A percentile compares a stretch with the other conserved stretches of the same genome.
phyloP scores from a whole-genome alignment of 345 rosid species.

The Draba incana region DNA sequence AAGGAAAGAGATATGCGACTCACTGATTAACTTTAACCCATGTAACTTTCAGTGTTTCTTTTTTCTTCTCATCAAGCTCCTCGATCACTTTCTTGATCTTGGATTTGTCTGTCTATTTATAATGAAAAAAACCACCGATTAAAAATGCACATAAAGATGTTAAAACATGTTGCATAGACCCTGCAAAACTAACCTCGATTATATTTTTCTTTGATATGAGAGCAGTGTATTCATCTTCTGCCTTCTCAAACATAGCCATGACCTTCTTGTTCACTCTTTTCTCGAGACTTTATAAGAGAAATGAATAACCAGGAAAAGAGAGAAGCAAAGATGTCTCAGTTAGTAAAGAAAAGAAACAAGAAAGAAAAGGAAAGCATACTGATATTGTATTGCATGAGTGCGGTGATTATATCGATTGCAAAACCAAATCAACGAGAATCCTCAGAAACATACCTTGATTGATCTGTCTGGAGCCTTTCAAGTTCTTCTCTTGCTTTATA shows the following conservation, averaged over 20 bases:
- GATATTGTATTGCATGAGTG: slow-evolving; percentile 4
- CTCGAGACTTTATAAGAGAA: slow-evolving; percentile 61
- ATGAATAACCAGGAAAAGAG: slow-evolving; percentile 1
- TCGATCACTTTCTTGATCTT: slow-evolving; percentile 94
- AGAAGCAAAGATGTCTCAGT: slow-evolving; percentile 1
- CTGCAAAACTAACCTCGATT: slow-evolving; percentile 68
- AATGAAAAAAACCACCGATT: slow-evolving; percentile 21
- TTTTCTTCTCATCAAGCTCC: slow-evolving; percentile 98
- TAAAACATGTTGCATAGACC: slow-evolving; percentile 21
- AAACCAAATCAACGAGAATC: slow-evolving; percentile 13
- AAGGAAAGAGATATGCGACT: slow-evolving; percentile 29
- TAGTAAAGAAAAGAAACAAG: slow-evolving; percentile 2
- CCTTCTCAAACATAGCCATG: slow-evolving; percentile 96
- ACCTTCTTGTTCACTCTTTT: slow-evolving; percentile 98
- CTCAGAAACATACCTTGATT: slow-evolving; percentile 60
- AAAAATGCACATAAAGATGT: slow-evolving; percentile 5
- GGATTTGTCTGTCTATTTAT: slow-evolving; percentile 71
- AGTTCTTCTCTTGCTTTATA: slow-evolving; percentile 77
- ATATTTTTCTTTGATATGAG: slow-evolving; percentile 83
- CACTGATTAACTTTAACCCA: slow-evolving; percentile 94
- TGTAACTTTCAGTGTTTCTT: slow-evolving; percentile 85
- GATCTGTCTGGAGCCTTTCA: slow-evolving; percentile 77
- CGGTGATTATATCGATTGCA: slow-evolving; percentile 1
- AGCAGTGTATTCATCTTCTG: slow-evolving; percentile 91
- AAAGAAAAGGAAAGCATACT: not conserved